Conservation (phyloP, 2,329 filamentous ascomycete genomes). For the Pseudogymnoascus sp. region DNA sequence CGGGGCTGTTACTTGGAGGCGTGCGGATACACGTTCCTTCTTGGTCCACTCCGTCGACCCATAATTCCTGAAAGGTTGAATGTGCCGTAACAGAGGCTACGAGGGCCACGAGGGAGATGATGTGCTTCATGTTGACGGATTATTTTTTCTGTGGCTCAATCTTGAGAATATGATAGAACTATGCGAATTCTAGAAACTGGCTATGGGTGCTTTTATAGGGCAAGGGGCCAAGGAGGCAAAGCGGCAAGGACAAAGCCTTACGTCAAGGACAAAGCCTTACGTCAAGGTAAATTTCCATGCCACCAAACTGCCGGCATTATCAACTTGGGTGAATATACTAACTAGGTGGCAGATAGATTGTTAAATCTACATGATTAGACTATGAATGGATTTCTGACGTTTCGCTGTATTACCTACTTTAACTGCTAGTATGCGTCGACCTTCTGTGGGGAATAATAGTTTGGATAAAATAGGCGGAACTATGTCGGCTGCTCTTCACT, state of each 20-base stretch:
- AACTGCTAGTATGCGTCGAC: not conserved
- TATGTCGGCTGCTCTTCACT: not conserved
- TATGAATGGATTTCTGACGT: not conserved
- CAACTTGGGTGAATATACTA: not conserved
- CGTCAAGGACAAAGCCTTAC: not conserved
- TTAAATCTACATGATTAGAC: not conserved
- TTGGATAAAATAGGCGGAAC: not conserved
- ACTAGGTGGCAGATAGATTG: not conserved
- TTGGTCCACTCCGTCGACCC: conserved; percentile 43
- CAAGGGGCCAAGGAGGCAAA: no score
- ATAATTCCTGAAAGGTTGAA: conserved; percentile 41
- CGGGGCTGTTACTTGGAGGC: conserved; percentile 44
- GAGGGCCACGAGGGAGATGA: not conserved
- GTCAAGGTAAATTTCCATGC: not conserved
- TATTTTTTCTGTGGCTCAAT: not conserved
- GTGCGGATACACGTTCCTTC: conserved; percentile 44
- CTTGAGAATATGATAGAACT: not conserved
- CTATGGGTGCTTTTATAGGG: not conserved
- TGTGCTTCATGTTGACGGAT: not conserved
- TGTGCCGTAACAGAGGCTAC: conserved; percentile 34
- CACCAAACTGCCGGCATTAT: not conserved
- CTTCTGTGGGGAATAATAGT: not conserved
- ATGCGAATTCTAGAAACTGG: not conserved
- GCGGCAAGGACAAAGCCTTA: no score
- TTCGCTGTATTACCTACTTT: not conserved